Evolutionary conservation across 164 flowering plant species (phyloP), one percentile per base, ranked within the genome.

Genomic region (Pachysandra terminalis): DNA sequence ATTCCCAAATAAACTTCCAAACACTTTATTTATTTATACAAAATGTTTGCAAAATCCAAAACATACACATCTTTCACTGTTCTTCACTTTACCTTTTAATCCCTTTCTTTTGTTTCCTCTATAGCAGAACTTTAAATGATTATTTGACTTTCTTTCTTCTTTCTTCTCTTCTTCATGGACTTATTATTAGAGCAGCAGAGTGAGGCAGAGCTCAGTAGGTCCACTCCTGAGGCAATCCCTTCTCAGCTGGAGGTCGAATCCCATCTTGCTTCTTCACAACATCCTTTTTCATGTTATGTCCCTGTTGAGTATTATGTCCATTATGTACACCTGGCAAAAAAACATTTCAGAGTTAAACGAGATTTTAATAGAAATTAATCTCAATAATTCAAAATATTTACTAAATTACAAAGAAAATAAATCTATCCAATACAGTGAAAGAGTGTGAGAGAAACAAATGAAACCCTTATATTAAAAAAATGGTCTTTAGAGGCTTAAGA

Each of bases 171-270:
- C 51, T 45, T 10, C 51, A 12, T 45, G 51, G 51, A 45, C n/a
- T 61, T 60, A 13, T 68, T 25, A 23, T 57, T 57, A 51, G 64
- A 59, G 27, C 5, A 27, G 7, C 37, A 32, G 7, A 3, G 37
- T 32, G 5, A 32, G 37, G 7, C 37, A 58, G 21, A 37, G 68
- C 27, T 81, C 73, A 78, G 67, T 80, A 80, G 28, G 82, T 77
- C 84, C 82, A 81, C n/a, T 79, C 80, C 57, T 66, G 68, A 45
- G 84, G 84, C 76, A 81, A 71, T 10, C 67, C 74, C 60, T 68
- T 69, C 41, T 79, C 82, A 54, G 79, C 40, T 64, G 81, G 67
- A 63, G 68, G 70, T 49, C 68, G 78, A 24, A 60, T 67, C 10
- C 72, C 64, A 22, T 71, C 79, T 23, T 69, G 68, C 63, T 68